Percentiles rank a stretch among this genome's conserved stretches.
These are phyloP conservation scores for Botrytis sinoallii DNA, from an alignment of 2,329 filamentous ascomycete genomes.

Conservation along the genomic window DNA sequence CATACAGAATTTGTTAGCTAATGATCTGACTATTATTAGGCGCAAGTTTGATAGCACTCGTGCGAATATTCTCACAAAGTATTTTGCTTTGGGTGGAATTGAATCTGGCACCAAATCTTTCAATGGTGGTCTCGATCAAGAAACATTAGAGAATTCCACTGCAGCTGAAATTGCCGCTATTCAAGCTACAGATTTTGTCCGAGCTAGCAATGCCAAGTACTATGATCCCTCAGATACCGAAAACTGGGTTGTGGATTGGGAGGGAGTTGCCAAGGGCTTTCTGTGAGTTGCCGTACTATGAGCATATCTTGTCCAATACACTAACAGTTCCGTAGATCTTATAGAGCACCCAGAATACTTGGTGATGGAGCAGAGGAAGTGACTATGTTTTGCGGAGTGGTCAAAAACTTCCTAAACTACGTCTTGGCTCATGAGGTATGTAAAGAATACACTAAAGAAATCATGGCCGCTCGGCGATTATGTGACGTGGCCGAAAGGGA, in stretches of 20 bases:
- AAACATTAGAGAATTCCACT: slow-evolving; percentile 60
- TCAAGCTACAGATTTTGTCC: slow-evolving; percentile 60
- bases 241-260: slow-evolving; percentile 79
- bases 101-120: slow-evolving; percentile 62
- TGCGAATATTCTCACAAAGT: slow-evolving; percentile 68
- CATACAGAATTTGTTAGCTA: neutral
- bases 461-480: slow-evolving; percentile 62
- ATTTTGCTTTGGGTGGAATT: slow-evolving; percentile 80
- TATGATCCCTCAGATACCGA: slow-evolving; percentile 50
- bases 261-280: slow-evolving; percentile 72
- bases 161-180: slow-evolving; percentile 62
- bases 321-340: slow-evolving; percentile 45
- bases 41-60: slow-evolving; percentile 68
- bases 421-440: slow-evolving; percentile 81
- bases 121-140: slow-evolving; percentile 53
- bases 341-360: slow-evolving; percentile 54
- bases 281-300: slow-evolving; percentile 52
- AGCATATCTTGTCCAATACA: neutral
- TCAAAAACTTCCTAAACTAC: slow-evolving; percentile 88
- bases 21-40: slow-evolving; percentile 39
- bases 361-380: slow-evolving; percentile 55
- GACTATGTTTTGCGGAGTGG: slow-evolving; percentile 60
- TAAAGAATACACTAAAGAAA: slow-evolving; percentile 69
- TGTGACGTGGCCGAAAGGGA: slow-evolving; percentile 68
- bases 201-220: slow-evolving; percentile 45